phyloP scores from a whole-genome alignment of 1,284 basidiomycete genomes.

The Puccinia polysora region DNA sequence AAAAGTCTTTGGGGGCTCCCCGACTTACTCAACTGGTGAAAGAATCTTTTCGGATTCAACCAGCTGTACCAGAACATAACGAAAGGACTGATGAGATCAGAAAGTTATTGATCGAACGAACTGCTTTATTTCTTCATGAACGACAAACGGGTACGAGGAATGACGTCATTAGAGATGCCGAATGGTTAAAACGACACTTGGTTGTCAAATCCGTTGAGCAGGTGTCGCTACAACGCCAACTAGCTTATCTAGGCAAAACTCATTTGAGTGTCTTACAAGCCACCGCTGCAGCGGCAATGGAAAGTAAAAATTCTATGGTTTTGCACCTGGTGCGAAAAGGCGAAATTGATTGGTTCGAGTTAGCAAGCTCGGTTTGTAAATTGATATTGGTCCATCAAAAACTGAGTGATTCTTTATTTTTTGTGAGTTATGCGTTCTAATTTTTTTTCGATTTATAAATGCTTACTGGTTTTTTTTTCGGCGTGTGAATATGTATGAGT shows the following conservation, averaged over 20 bases:
- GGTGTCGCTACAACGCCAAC: constrained; percentile 47
- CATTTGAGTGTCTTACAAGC: constrained; percentile 38
- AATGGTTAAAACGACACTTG: constrained; percentile 51
- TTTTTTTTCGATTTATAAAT: neutral
- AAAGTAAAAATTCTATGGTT: constrained; percentile 42
- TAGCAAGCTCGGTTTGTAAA: constrained; percentile 50
- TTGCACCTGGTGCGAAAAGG: constrained; percentile 50
- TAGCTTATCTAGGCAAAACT: constrained; percentile 47
- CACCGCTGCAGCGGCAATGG: constrained; percentile 40
- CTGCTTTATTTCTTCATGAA: constrained; percentile 53
- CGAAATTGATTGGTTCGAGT: constrained; percentile 53
- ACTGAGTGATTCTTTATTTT: constrained; percentile 52
- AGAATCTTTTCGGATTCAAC: constrained; percentile 50
- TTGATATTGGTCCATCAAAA: constrained; percentile 50
- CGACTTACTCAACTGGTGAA: constrained; percentile 50
- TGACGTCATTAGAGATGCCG: constrained; percentile 51
- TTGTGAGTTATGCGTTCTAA: constrained; percentile 47
- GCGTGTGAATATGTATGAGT: neutral
- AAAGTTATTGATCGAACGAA: constrained; percentile 51
- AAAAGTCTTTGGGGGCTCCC: constrained; percentile 50
- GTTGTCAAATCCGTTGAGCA: constrained; percentile 44
- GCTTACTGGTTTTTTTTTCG: neutral
- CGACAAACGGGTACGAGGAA: constrained; percentile 47
- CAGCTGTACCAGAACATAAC: constrained; percentile 46
- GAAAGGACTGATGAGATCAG: constrained; percentile 48